Base-by-base conservation (phyloP, 768 basidiomycete species). In the Xerocomellus amylosporus region DNA sequence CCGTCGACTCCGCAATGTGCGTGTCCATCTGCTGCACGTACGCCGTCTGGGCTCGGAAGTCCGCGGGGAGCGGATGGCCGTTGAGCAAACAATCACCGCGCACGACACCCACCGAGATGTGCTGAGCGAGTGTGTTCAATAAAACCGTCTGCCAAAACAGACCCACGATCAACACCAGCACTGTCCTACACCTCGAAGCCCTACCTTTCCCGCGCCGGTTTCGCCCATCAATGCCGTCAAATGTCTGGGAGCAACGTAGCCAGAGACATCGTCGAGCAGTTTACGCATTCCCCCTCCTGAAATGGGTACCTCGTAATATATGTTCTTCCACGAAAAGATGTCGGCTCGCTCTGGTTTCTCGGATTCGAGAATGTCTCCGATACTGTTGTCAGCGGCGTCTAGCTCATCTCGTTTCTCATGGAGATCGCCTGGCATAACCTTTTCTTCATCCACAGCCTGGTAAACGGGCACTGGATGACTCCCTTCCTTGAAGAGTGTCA, bases 281-380 rank as follows among this genome's bases (percentile, higher is more conserved):
- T 63, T 71, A 20, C 79, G 73, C 30, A 83, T 75, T 1, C 52
- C 49, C 12, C 66, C 68, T 34, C 64, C 63, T 0, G 58, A 45
- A 42, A 70, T 61, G 2, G 79, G 77, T 2, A 93, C 84, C 43
- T 77, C 78, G 67, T 93, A 94, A 52, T 76, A 73, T 44, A 92
- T 60, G 54, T 84, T 73, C 48, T 83, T 78, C 90, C 90, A 95
- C 1, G 91, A 89, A 71, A 95, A 93, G 3, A 85, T 74, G 55
- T 86, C 77, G n/a, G 65, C 71, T 73, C 3, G 28, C n/a, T 1
- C 44, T 17, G 37, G 19, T 8, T 20, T 39, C 56, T 75, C 78
- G 0, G 22, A 19, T 13, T 24, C 2, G 14, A 41, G 5, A 26
- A 5, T 8, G 5, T 5, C 9, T 12, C 2, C 1, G 1, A 4